phyloP scores from a whole-genome alignment of 177 flowering plant genomes.

The Vitis hybrid region DNA sequence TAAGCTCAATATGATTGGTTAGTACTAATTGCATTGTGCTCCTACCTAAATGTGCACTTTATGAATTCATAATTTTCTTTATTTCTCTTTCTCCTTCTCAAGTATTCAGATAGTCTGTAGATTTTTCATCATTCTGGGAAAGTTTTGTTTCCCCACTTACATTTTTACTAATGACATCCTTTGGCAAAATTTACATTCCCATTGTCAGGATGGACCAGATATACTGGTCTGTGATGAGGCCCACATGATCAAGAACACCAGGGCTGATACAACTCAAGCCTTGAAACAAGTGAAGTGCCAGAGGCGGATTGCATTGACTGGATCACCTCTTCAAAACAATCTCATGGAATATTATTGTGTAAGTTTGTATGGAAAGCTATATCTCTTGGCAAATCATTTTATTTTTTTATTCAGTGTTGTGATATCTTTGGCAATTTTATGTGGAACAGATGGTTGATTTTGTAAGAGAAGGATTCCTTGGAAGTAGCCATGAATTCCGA shows the following conservation, averaged over 20 bases:
- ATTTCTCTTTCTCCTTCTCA: too few relatives aligned
- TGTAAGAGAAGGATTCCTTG: constrained; percentile 98
- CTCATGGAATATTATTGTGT: constrained; percentile 99
- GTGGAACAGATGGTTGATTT: constrained; percentile 94
- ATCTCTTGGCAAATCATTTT: background rate
- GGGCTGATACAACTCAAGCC: constrained; percentile 88
- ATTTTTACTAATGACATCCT: background rate
- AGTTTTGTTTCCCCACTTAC: background rate
- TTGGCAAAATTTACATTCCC: constrained; percentile 1
- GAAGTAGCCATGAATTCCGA: constrained; percentile 93
- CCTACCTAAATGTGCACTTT: background rate
- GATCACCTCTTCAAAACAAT: constrained; percentile 98
- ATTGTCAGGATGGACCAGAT: constrained; percentile 91
- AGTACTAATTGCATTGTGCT: too few relatives aligned
- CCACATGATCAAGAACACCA: constrained; percentile 90
- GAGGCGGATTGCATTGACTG: constrained; percentile 95
- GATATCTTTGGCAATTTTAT: constrained; percentile 12
- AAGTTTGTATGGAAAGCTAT: constrained; percentile 21
- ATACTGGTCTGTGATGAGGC: constrained; percentile 98
- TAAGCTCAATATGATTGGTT: too few relatives aligned
- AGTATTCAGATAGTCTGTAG: too few relatives aligned
- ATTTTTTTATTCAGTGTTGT: background rate
- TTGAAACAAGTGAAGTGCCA: constrained; percentile 94
- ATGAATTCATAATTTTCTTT: background rate
- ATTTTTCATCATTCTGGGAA: too few relatives aligned